These are phyloP conservation scores for Podaxis pistillaris DNA, from an alignment of 768 basidiomycete genomes.

Conservation along the genomic window DNA sequence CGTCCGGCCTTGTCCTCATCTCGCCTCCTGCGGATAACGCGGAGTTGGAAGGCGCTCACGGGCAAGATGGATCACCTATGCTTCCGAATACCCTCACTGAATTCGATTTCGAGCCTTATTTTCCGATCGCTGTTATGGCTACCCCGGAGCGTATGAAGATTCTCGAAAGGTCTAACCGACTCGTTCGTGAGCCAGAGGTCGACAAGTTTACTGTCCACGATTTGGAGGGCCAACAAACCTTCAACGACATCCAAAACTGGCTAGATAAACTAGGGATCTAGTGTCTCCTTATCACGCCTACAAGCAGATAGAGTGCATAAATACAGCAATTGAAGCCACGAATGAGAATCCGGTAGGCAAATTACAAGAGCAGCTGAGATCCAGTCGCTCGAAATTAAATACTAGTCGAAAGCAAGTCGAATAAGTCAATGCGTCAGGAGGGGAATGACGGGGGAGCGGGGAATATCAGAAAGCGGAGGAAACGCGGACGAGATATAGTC, in stretches of 20 bases:
- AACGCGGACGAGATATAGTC: not conserved
- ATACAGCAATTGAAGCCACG: not conserved
- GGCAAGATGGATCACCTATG: not conserved
- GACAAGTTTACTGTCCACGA: conserved; percentile 34
- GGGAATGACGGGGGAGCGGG: not conserved
- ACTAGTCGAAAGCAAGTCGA: conserved; percentile 2
- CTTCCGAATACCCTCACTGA: conserved; percentile 42
- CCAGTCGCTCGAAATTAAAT: not conserved
- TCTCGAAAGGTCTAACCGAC: conserved; percentile 36
- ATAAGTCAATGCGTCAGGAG: not conserved
- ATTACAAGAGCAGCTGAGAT: conserved; percentile 5
- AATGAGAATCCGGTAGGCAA: not conserved
- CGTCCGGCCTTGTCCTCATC: conserved; percentile 59
- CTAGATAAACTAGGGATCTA: conserved; percentile 54
- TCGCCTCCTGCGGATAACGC: conserved; percentile 48
- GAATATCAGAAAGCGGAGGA: not conserved
- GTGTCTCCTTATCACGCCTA: not conserved
- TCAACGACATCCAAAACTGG: conserved; percentile 48
- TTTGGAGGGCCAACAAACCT: conserved; percentile 35
- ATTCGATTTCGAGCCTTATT: conserved; percentile 61
- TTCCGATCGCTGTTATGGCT: conserved; percentile 56
- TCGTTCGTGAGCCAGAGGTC: conserved; percentile 36
- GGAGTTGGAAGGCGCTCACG: conserved; percentile 23
- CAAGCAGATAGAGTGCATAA: not conserved
- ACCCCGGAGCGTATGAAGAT: conserved; percentile 29